These are phyloP conservation scores for Aspergillus fijiensis DNA, from an alignment of 2,329 filamentous ascomycete genomes.

Conservation along the genomic window DNA sequence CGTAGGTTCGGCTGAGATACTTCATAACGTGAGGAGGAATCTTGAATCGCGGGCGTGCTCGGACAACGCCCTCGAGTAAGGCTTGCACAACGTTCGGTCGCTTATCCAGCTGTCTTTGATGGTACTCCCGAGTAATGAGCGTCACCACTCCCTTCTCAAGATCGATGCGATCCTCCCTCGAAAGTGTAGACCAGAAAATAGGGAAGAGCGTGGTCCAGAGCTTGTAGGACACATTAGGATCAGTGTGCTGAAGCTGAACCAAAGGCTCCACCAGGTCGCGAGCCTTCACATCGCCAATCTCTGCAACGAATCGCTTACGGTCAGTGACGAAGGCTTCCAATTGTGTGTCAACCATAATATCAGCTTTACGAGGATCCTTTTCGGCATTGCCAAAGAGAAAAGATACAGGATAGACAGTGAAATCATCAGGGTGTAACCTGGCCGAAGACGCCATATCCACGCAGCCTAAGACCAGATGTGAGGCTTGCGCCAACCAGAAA, in stretches of 20 bases:
- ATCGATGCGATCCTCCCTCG: constrained; percentile 83
- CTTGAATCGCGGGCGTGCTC: constrained; percentile 82
- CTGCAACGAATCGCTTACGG: constrained; percentile 79
- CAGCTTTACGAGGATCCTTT: constrained; percentile 63
- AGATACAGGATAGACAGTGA: constrained; percentile 72
- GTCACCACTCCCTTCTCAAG: constrained; percentile 88
- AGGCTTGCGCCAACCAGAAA: constrained; percentile 95
- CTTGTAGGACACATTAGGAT: constrained; percentile 76
- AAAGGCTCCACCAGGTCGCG: constrained; percentile 88
- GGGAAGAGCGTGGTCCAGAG: constrained; percentile 92
- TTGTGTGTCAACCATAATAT: constrained; percentile 75
- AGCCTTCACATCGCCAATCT: constrained; percentile 81
- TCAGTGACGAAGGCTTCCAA: constrained; percentile 75
- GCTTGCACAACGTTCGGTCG: constrained; percentile 94
- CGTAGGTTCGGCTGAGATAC: constrained; percentile 88
- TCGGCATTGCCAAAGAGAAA: constrained; percentile 71
- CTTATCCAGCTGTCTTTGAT: constrained; percentile 89
- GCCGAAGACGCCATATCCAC: constrained; percentile 80
- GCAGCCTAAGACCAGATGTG: constrained; percentile 86
- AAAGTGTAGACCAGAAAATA: constrained; percentile 86
- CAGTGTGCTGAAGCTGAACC: constrained; percentile 86
- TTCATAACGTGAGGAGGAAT: constrained; percentile 96
- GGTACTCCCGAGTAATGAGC: constrained; percentile 90
- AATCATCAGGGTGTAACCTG: constrained; percentile 80
- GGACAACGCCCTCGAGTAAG: constrained; percentile 81